Evolutionary conservation across 2,329 filamentous ascomycete species (phyloP), one percentile per base, ranked within the genome.

Genomic region (Intubia oerlemansii): DNA sequence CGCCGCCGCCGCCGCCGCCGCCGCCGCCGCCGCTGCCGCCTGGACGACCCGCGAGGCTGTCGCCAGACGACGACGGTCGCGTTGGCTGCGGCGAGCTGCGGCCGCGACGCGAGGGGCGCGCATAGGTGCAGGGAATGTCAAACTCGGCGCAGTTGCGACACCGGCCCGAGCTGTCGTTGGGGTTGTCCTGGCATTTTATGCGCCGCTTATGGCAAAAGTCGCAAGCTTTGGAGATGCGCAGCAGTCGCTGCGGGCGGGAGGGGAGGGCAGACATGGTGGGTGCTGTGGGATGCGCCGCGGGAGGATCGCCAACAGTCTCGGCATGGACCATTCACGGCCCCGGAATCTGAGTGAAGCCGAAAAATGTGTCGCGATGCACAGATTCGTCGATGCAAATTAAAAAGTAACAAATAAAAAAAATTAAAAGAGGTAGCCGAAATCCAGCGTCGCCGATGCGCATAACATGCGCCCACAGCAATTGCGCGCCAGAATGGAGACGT

Each of bases 121-220:
- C 31, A 32, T 38, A 40, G 5, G 36, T 38, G 32, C 38, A 40
- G 11, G 31, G 17, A 7, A 39, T 37, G 22, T 36, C 37, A 24
- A 40, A 40, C 23, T 40, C 38, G 28, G 33, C 25, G 20, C 38
- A 40, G 32, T 40, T 40, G 27, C 34, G 36, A 25, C 38, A 40
- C 7, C 38, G 32, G 19, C 20, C n/a, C 18, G 29, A 21, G 14
- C 27, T 18, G 5, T 29, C 29, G 17, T 26, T 25, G 9, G 29
- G 27, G 17, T 27, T 33, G 24, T 33, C 27, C 27, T 37, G 37
- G 33, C 38, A 40, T 16, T 39, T 39, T 27, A 40, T 40, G 30
- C 37, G 36, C 10, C 38, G 37, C 24, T 39, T 39, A 24, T 40
- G 38, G 29, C 38, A 40, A 17, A 38, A 40, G 33, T 40, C 38